These are phyloP conservation scores for Vitis cinerea DNA, from an alignment of 164 flowering plant genomes.

Conservation along the genomic window DNA sequence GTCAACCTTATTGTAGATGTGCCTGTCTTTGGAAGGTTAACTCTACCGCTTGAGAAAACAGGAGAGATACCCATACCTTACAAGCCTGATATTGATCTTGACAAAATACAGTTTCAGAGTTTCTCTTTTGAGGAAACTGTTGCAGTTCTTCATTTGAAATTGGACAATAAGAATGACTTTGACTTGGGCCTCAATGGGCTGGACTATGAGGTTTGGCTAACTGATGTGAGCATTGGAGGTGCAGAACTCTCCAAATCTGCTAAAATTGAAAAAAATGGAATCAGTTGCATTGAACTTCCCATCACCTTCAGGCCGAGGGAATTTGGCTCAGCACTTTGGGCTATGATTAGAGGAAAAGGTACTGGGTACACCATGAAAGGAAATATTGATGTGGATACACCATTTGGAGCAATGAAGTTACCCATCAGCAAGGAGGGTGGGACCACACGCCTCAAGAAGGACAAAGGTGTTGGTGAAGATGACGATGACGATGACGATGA, in stretches of 20 bases:
- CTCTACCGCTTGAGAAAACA: conserved; percentile 76
- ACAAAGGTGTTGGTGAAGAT: conserved; percentile 53
- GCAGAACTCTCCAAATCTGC: conserved; percentile 57
- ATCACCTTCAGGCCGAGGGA: conserved; percentile 85
- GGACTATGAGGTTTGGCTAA: conserved; percentile 74
- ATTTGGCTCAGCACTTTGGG: conserved; percentile 87
- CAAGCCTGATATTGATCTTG: conserved; percentile 78
- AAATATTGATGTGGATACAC: conserved; percentile 66
- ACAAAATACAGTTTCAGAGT: conserved; percentile 59
- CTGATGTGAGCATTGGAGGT: conserved; percentile 63
- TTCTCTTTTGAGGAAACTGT: conserved; percentile 82
- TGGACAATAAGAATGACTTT: conserved; percentile 82
- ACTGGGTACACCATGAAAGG: conserved; percentile 79
- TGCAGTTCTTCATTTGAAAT: conserved; percentile 65
- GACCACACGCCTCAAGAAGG: conserved; percentile 72
- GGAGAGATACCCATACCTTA: conserved; percentile 90
- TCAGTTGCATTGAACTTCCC: conserved; percentile 54
- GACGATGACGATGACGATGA: conserved; percentile 55
- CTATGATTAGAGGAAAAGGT: conserved; percentile 80
- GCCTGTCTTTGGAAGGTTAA: conserved; percentile 78
- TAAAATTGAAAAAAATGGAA: conserved; percentile 57
- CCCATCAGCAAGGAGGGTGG: conserved; percentile 81
- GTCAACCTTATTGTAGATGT: conserved; percentile 81
- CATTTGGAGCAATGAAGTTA: conserved; percentile 79
- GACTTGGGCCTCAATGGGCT: conserved; percentile 63